A percentile compares a stretch with the other conserved stretches of the same genome.
phyloP scores from a whole-genome alignment of 2,329 filamentous ascomycete species.

The Pseudogymnoascus sp. region DNA sequence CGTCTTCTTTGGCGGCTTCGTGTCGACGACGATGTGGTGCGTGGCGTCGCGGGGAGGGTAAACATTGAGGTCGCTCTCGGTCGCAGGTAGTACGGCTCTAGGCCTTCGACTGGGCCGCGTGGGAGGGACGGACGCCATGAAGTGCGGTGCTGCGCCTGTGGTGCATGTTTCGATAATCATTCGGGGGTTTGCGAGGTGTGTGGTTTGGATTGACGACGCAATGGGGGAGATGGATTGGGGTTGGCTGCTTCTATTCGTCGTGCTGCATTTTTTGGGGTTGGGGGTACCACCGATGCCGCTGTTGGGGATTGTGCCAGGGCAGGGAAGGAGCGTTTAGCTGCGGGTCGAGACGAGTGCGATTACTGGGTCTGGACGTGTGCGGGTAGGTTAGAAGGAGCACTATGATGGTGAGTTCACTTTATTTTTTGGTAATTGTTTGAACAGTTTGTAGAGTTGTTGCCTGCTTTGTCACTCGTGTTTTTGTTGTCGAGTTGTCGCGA shows the following conservation, averaged over 20 bases:
- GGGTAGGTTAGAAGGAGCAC: not conserved
- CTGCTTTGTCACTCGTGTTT: not conserved
- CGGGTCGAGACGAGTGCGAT: constrained; percentile 4
- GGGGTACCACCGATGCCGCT: not conserved
- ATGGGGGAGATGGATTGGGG: not conserved
- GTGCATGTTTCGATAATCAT: constrained; percentile 8
- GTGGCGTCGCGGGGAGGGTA: not conserved
- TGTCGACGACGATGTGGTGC: not conserved
- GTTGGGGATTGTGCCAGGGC: not conserved
- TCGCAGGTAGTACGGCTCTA: not conserved
- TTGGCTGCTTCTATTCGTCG: not conserved
- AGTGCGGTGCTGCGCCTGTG: not conserved
- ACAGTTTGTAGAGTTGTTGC: not conserved
- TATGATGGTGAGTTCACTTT: not conserved
- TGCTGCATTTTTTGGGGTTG: not conserved
- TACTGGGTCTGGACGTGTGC: not conserved
- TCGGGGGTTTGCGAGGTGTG: not conserved
- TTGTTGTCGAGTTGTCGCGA: not conserved
- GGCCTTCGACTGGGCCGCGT: constrained; percentile 3
- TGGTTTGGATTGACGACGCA: not conserved
- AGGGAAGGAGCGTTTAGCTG: not conserved
- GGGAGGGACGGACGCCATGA: not conserved
- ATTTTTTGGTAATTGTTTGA: not conserved
- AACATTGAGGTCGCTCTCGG: not conserved
- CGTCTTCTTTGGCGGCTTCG: not conserved